Conservation (phyloP, 495 filamentous ascomycete species). For the Penicillium pulvis region DNA sequence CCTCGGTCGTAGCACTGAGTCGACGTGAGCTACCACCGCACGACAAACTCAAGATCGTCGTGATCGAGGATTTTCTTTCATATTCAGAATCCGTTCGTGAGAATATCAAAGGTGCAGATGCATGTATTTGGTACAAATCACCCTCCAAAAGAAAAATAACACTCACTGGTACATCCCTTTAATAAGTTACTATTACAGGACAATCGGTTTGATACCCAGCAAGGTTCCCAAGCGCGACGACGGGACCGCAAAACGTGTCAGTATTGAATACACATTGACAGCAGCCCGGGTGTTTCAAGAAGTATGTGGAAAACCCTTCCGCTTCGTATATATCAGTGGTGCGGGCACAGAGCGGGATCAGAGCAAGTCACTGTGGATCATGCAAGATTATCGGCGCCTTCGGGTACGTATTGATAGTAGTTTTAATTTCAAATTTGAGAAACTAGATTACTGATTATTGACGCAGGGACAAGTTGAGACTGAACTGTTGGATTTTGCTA, state of each 20-base stretch:
- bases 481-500: constrained; percentile 34
- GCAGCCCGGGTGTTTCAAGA: constrained; percentile 41
- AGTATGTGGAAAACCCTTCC: constrained; percentile 37
- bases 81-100: constrained; percentile 41
- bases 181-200: not conserved
- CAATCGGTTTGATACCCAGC: constrained; percentile 9
- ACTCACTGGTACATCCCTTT: not conserved
- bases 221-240: constrained; percentile 15
- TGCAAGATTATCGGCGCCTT: constrained; percentile 43
- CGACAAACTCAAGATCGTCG: constrained; percentile 45
- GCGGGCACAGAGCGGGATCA: constrained; percentile 48
- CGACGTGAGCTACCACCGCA: constrained; percentile 40
- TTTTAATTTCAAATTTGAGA: not conserved
- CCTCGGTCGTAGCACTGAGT: constrained; percentile 50
- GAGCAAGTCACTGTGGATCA: constrained; percentile 43
- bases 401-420: constrained; percentile 35
- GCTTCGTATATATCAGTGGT: constrained; percentile 56
- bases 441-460: not conserved
- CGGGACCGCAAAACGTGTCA: constrained; percentile 30
- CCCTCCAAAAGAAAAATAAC: not conserved
- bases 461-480: constrained; percentile 45
- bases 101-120: constrained; percentile 50
- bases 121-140: constrained; percentile 51
- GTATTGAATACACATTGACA: constrained; percentile 46
- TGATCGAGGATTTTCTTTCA: constrained; percentile 47